A percentile compares a stretch with the other conserved stretches of the same genome.
phyloP scores from a whole-genome alignment of 306 rosid species.

The Gleditsia sinensis region DNA sequence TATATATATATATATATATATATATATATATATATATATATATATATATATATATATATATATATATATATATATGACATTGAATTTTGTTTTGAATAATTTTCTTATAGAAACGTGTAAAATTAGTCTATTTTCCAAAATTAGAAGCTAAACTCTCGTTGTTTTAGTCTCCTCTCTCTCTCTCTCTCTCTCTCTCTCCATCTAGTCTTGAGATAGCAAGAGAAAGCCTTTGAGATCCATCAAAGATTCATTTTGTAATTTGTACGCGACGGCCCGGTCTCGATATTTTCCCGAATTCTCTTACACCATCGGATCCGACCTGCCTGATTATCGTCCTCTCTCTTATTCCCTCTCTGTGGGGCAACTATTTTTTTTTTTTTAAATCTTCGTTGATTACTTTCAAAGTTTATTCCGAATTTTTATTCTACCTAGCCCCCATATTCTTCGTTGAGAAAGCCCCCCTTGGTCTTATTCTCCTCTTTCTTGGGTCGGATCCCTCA shows the following conservation, averaged over 20 bases:
- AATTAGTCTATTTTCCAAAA: no score
- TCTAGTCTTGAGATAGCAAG: neutral
- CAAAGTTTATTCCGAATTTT: conserved; percentile 60
- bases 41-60: no score
- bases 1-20: no score
- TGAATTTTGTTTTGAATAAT: no score
- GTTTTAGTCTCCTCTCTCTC: no score
- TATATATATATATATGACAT: no score
- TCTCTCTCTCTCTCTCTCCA: neutral
- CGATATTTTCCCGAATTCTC: conserved; percentile 42
- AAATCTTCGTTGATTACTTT: conserved; percentile 29
- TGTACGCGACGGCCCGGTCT: conserved; percentile 92
- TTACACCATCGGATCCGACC: conserved; percentile 4
- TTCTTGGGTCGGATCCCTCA: conserved; percentile 43
- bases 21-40: no score
- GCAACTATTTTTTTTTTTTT: conserved; percentile 1
- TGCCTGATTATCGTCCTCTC: conserved; percentile 6
- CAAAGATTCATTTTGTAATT: conserved; percentile 60
- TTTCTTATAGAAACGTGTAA: no score
- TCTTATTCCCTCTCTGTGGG: neutral
- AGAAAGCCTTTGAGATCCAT: no score
- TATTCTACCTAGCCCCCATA: conserved; percentile 74
- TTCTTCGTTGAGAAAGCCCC: conserved; percentile 43
- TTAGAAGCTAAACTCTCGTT: neutral
- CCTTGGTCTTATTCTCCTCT: neutral